Base-by-base conservation (phyloP, 148 eudicot species). In the Arctostaphylos glauca region DNA sequence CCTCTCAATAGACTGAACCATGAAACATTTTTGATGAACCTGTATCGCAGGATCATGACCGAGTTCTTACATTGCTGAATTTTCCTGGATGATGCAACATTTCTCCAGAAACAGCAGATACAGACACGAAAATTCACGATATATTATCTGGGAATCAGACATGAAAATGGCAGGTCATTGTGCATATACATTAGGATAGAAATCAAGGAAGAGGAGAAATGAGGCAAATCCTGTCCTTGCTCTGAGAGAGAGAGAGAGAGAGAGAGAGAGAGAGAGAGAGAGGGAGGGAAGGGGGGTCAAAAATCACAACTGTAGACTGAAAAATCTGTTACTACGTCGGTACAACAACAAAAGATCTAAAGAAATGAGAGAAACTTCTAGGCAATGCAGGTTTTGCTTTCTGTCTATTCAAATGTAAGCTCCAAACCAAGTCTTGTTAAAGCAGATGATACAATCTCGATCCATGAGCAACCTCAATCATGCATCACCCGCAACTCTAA, bases 301-400 rank as follows among this genome's bases (percentile, higher is more conserved):
- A 74, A 74, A 48, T 21, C 54, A 74, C 77, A 74, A n/a, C 4
- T 38, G 0, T 9, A 23, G 55, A 21, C 55, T n/a, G 38, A 55
- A 55, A 53, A 55, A 6, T 77, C 66, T 3, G 48, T 38, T 38
- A 55, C n/a, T 31, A 54, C 23, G 48, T 16, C 54, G 43, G 43
- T 77, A 77, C 80, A 77, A 77, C 64, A 74, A 49, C 52, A 46
- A 53, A 77, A 77, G 49, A 55, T 38, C 80, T 4, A 0, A 12
- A 9, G 54, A 49, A n/a, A 74, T 47, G 54, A 12, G 31, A 48
- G 48, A 2, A 21, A 1, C 9, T 1, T 13, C 5, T 38, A 12
- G 8, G 49, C 47, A 8, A 80, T 47, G 47, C 67, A 81, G 60
- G 50, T 72, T 9, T 18, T 46, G 72, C 56, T 71, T 44, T 47